These are phyloP conservation scores for Eremomyces bilateralis DNA, from an alignment of 495 filamentous ascomycete species.

Conservation along the genomic window DNA sequence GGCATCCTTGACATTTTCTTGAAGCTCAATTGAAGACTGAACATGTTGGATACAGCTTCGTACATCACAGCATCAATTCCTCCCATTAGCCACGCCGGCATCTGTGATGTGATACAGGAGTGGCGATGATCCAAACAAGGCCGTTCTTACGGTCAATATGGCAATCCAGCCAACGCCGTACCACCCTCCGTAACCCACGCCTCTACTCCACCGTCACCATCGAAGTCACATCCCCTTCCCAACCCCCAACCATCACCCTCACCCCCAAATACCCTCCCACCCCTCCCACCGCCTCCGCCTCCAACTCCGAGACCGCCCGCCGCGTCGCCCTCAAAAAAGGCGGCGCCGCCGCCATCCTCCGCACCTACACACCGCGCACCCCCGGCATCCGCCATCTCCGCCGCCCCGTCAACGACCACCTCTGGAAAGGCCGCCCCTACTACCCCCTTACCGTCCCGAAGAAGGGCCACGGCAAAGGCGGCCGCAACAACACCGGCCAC, in stretches of 20 bases:
- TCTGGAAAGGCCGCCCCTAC: constrained; percentile 80
- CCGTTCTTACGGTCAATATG: no score
- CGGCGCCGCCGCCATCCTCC: constrained; percentile 28
- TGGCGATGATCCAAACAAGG: no score
- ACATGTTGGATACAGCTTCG: no score
- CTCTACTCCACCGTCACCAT: constrained; percentile 26
- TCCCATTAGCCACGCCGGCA: no score
- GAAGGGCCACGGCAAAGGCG: constrained; percentile 77
- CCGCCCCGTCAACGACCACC: constrained; percentile 82
- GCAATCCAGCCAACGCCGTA: no score
- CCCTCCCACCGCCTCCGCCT: background rate
- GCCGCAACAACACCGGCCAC: constrained; percentile 65
- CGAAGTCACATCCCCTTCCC: constrained; percentile 5
- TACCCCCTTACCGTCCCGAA: constrained; percentile 70
- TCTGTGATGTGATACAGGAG: no score
- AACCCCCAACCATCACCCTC: constrained; percentile 11
- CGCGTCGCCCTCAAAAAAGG: constrained; percentile 8
- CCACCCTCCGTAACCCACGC: no score
- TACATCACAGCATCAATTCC: no score
- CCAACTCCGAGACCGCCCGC: constrained; percentile 6
- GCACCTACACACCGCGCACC: constrained; percentile 85
- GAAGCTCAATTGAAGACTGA: no score
- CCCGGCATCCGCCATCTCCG: constrained; percentile 83
- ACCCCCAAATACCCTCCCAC: constrained; percentile 8
- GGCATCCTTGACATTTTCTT: no score